phyloP scores from a whole-genome alignment of 2,329 filamentous ascomycete species.

The Penicillium sp. region DNA sequence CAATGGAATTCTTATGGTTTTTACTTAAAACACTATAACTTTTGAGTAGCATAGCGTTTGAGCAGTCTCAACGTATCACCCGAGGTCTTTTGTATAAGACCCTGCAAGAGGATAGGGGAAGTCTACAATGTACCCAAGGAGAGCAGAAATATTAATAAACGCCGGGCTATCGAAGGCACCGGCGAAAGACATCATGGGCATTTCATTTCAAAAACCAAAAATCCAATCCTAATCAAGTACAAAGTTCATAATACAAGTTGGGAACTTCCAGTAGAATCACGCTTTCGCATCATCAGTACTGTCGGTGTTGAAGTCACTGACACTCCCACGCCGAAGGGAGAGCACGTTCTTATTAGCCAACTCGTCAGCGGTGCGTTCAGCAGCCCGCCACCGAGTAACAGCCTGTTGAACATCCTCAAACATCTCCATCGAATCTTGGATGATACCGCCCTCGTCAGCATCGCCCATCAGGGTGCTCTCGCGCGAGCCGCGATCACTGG shows the following conservation, averaged over 20 bases:
- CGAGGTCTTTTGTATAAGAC: not conserved
- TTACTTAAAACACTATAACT: no score
- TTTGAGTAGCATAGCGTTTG: no score
- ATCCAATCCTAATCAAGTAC: slow-evolving; percentile 21
- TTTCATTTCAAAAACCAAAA: slow-evolving; percentile 8
- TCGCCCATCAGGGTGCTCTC: slow-evolving; percentile 58
- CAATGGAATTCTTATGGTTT: no score
- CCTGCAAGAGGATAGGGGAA: not conserved
- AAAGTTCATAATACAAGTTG: slow-evolving; percentile 18
- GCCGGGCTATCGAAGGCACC: slow-evolving; percentile 13
- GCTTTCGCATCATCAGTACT: slow-evolving; percentile 38
- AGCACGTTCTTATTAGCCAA: slow-evolving; percentile 39
- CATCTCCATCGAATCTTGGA: slow-evolving; percentile 86
- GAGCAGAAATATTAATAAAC: slow-evolving; percentile 4
- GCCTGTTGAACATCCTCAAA: slow-evolving; percentile 81
- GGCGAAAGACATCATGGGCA: slow-evolving; percentile 8
- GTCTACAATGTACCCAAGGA: not conserved
- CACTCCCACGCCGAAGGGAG: slow-evolving; percentile 38
- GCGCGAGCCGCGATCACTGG: slow-evolving; percentile 40
- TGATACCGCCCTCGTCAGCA: slow-evolving; percentile 78
- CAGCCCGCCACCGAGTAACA: slow-evolving; percentile 71
- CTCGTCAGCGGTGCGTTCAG: slow-evolving; percentile 54
- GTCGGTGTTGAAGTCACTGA: slow-evolving; percentile 39
- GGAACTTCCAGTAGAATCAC: slow-evolving; percentile 10
- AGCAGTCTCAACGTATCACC: no score